These are phyloP conservation scores for Stachybotrys elegans DNA, from an alignment of 2,329 filamentous ascomycete genomes.

Conservation along the genomic window DNA sequence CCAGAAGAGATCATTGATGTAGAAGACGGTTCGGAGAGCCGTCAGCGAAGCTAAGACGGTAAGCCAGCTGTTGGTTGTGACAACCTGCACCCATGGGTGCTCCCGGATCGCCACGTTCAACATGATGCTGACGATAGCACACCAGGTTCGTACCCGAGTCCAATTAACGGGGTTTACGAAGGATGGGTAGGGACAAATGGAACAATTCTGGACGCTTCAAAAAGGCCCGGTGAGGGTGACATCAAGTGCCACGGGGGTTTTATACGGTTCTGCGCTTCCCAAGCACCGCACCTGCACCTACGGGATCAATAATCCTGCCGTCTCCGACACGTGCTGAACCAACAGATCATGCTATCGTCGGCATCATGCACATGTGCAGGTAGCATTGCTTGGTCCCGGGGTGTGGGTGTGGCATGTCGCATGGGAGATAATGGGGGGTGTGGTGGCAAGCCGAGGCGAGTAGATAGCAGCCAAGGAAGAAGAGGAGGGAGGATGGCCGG, in stretches of 20 bases:
- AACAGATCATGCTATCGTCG: no score
- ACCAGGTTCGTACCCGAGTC: neutral
- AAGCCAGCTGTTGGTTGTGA: neutral
- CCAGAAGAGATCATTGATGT: neutral
- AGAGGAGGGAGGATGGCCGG: no score
- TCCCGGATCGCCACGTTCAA: neutral
- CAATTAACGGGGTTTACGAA: neutral
- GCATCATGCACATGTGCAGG: no score
- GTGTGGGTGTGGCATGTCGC: no score
- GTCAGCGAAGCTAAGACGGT: neutral
- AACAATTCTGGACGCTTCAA: neutral
- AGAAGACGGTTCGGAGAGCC: neutral
- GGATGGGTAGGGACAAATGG: neutral
- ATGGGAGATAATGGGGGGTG: no score
- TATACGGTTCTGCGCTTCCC: neutral
- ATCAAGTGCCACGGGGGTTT: neutral
- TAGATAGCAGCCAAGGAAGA: no score
- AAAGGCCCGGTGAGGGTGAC: neutral
- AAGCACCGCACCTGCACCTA: no score
- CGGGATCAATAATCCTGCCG: no score
- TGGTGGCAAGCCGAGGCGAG: no score
- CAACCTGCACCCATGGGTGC: neutral
- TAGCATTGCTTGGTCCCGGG: no score
- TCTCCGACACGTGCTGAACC: no score
- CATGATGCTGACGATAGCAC: neutral